Base-by-base conservation (phyloP, 2,329 filamentous ascomycete genomes). In the Aspergillus bombycis region DNA sequence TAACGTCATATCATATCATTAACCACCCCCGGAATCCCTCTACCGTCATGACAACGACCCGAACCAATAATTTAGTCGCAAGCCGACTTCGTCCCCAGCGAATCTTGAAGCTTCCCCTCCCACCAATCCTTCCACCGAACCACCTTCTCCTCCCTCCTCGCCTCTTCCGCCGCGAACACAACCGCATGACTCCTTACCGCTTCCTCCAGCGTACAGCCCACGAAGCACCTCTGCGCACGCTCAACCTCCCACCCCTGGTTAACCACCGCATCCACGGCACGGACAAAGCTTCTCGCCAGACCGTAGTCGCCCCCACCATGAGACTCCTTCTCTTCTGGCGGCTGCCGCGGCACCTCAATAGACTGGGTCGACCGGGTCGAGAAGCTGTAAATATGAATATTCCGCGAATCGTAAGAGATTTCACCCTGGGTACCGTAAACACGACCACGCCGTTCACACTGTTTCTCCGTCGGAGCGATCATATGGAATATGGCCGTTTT, bases 401-500 rank as follows among this genome's bases (percentile, higher is more conserved):
- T 88, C 23, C 83, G 82, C 59, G 91, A 93, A 79, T 98, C 93
- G 67, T 96, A 95, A 69, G 88, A 87, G 32, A 98, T 87, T 78
- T 98, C 94, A 50, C 94, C 95, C 57, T 88, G 82, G 0, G 91
- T 91, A 56, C 95, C 95, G 78, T 97, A 97, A 54, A 97, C 88
- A 64, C 92, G 83, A 0, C 92, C 93, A 63, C 93, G 90, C 4
- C 95, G 88, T 68, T 96, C 87, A 76, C 94, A 98, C 69, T 96
- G 90, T 74, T 90, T 90, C 73, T 92, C 89, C 0, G 94, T 96
- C 65, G 94, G 92, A 2, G 94, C 93, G 2, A 94, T 90, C 94
- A 98, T 97, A 78, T 98, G 94, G 75, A 98, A 91, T 2, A 89
- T 89, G 0, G 94, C 94, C 19, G 90, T 93, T 80, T 98, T 98